phyloP scores from a whole-genome alignment of 495 filamentous ascomycete species.

The Xylaria sp. region DNA sequence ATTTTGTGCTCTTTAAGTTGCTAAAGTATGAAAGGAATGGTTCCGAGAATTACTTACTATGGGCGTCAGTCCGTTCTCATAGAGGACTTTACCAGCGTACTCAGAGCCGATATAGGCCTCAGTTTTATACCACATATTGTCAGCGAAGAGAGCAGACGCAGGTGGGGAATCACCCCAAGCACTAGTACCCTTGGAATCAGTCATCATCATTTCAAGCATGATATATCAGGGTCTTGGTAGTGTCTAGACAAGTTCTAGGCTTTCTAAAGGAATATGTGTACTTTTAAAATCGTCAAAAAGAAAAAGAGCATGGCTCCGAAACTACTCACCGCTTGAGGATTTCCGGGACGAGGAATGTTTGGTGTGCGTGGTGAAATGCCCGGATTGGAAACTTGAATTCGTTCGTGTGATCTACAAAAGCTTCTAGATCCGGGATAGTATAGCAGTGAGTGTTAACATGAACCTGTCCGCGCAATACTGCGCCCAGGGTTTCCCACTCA shows the following conservation, averaged over 20 bases:
- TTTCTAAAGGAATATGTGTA: background rate
- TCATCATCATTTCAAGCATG: background rate
- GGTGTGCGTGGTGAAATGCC: conserved; percentile 71
- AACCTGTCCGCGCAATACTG: conserved; percentile 66
- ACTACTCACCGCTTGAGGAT: conserved; percentile 52
- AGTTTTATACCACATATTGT: conserved; percentile 69
- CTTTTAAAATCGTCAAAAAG: background rate
- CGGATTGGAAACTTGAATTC: conserved; percentile 68
- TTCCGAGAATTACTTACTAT: conserved; percentile 32
- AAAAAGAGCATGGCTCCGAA: background rate
- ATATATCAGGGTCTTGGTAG: background rate
- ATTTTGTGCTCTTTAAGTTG: background rate
- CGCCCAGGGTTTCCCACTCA: conserved; percentile 63
- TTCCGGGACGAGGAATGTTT: conserved; percentile 67
- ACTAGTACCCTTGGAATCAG: background rate
- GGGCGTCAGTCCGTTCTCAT: conserved; percentile 62
- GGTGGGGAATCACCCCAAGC: conserved; percentile 54
- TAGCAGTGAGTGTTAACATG: conserved; percentile 72
- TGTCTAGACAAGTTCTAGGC: background rate
- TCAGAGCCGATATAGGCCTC: conserved; percentile 66
- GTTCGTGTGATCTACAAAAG: conserved; percentile 66
- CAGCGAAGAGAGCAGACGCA: conserved; percentile 61
- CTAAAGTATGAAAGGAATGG: background rate
- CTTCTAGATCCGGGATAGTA: conserved; percentile 68
- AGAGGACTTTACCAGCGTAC: conserved; percentile 66